Evolutionary conservation across 2,329 filamentous ascomycete genomes (phyloP).

Genomic region (Calonectria pseudoturangicola): DNA sequence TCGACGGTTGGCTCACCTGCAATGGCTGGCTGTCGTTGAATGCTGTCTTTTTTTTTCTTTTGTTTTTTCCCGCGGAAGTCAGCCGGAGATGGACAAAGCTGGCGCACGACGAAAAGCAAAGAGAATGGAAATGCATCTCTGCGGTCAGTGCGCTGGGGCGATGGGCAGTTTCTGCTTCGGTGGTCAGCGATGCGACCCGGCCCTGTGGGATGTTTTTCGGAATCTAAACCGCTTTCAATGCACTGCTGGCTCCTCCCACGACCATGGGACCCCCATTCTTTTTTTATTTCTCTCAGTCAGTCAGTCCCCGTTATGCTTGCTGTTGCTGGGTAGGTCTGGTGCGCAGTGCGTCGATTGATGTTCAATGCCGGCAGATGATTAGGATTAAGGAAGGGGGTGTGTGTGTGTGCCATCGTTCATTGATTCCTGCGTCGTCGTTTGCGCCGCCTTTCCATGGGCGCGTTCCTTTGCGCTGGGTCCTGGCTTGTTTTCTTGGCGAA

Average conservation of each 20-base stretch:
- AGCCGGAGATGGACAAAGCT: constrained; percentile 5
- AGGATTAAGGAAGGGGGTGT: not conserved
- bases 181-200: constrained; percentile 31
- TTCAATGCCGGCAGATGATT: constrained; percentile 35
- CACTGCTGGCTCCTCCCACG: constrained; percentile 21
- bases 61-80: constrained; percentile 14
- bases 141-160: constrained; percentile 27
- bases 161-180: constrained; percentile 34
- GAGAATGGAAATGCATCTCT: constrained; percentile 15
- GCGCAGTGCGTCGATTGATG: constrained; percentile 27
- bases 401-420: not conserved
- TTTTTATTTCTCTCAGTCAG: not conserved
- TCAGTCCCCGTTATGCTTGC: not conserved
- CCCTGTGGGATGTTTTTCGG: constrained; percentile 35
- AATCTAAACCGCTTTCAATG: constrained; percentile 25
- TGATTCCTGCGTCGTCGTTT: constrained; percentile 7
- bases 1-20: too few relatives aligned
- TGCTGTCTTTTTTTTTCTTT: not conserved
- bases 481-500: not conserved
- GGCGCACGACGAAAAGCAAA: constrained; percentile 5
- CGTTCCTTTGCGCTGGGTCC: not conserved
- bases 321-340: constrained; percentile 3
- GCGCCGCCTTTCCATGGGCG: not conserved
- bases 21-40: not conserved
- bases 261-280: constrained; percentile 3